These are phyloP conservation scores for Fibroporia radiculosa DNA, from an alignment of 768 basidiomycete genomes.

Conservation along the genomic window DNA sequence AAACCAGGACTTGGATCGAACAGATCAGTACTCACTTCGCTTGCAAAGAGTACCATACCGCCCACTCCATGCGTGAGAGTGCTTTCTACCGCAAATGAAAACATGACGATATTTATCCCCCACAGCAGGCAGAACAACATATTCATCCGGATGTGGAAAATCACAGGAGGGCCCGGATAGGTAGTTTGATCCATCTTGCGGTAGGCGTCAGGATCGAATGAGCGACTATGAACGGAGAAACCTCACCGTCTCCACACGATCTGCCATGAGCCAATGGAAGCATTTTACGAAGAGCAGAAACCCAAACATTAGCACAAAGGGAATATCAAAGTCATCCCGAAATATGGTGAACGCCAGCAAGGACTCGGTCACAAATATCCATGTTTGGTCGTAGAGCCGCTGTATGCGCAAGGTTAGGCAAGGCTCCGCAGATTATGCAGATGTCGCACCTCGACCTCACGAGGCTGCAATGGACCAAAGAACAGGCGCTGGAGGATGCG, in stretches of 20 bases:
- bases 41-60: constrained; percentile 91
- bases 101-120: constrained; percentile 68
- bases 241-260: constrained; percentile 94
- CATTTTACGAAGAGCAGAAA: constrained; percentile 91
- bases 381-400: constrained; percentile 92
- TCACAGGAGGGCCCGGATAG: constrained; percentile 70
- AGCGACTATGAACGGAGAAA: constrained; percentile 14
- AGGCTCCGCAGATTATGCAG: neutral
- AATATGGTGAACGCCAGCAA: constrained; percentile 96
- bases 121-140: constrained; percentile 69
- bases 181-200: constrained; percentile 97
- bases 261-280: constrained; percentile 95
- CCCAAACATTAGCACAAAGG: constrained; percentile 92
- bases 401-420: constrained; percentile 27
- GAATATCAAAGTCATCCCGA: constrained; percentile 88
- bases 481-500: constrained; percentile 79
- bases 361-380: constrained; percentile 98
- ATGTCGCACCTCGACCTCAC: constrained; percentile 79
- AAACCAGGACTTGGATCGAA: neutral
- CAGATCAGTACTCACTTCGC: constrained; percentile 55
- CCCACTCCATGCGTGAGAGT: constrained; percentile 74
- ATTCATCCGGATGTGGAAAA: constrained; percentile 84
- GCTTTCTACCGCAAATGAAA: constrained; percentile 73
- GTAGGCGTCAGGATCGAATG: no score
- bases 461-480: constrained; percentile 81